Base-by-base conservation (phyloP, 495 filamentous ascomycete species). In the Aspergillus affinis region DNA sequence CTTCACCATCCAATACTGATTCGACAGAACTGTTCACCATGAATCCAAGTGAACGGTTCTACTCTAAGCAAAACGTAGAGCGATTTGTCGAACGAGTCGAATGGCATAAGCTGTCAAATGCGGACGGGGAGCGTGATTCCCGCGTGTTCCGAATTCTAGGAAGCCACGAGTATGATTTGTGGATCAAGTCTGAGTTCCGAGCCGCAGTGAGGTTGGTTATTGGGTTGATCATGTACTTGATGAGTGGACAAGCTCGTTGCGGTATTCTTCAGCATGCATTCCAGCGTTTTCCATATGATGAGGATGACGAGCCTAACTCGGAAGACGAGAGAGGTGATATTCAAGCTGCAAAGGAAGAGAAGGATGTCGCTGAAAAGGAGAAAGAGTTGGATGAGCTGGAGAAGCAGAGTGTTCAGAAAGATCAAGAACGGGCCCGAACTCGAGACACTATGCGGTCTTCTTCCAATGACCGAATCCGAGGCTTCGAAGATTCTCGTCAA, bases 131-230 rank as follows among this genome's bases (percentile, higher is more conserved):
- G 51, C 48, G 56, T 0, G 46, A 65, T 15, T 19, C 48, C 8
- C 54, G 61, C 0, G 63, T 60, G 1, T 72, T 75, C 62, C 66
- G 67, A 13, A 55, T 73, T 3, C 54, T 72, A 0, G 66, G 44
- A 6, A 70, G 69, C 12, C 20, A 60, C 6, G 73, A 75, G 32
- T 74, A 67, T 41, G 67, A 75, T 27, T 57, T 75, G 13, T 75
- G 71, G 73, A 19, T 46, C 0, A 50, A 57, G 26, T 36, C 48
- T 4, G 71, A 69, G 44, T 74, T 72, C 45, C 19, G 4, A 0
- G 62, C 19, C 1, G 69, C 63, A 0, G 36, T 68, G 9, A 57
- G 62, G 3, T 41, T 65, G 17, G 49, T 75, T 4, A 57, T 57
- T 4, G 71, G 61, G 0, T 49, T 75, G 49, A 47, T 58, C 0